Evolutionary conservation across 2,329 filamentous ascomycete genomes (phyloP).

Genomic region (Xylariaceae sp.): DNA sequence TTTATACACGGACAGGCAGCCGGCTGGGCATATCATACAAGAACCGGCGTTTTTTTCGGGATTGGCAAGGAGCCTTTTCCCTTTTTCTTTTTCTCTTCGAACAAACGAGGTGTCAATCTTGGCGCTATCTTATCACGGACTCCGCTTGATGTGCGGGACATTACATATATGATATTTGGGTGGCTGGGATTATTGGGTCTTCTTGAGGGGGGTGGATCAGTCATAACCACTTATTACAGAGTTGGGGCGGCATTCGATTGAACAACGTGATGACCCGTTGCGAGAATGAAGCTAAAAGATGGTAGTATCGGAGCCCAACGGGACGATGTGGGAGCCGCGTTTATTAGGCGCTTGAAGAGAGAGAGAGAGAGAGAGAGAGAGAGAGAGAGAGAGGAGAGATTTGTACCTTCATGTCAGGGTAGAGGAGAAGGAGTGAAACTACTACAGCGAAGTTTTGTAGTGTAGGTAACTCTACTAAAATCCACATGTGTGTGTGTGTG

Average conservation of each 20-base stretch:
- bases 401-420: conserved; percentile 4
- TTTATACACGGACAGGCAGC: conserved; percentile 10
- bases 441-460: neutral
- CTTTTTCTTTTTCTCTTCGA: neutral
- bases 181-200: conserved; percentile 11
- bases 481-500: neutral
- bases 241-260: conserved; percentile 15
- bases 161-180: conserved; percentile 5
- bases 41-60: conserved; percentile 14
- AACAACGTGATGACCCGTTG: conserved; percentile 18
- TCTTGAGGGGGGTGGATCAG: conserved; percentile 9
- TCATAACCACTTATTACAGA: neutral
- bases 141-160: neutral
- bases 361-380: too few relatives aligned
- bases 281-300: conserved; percentile 6
- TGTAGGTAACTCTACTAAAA: neutral
- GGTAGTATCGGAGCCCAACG: conserved; percentile 2
- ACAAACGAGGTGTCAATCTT: conserved; percentile 9
- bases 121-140: conserved; percentile 1
- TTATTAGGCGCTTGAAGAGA: conserved; percentile 13
- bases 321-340: conserved; percentile 10
- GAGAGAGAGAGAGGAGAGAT: neutral
- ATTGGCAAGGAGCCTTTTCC: conserved; percentile 6
- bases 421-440: neutral
- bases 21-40: conserved; percentile 12